Base-by-base conservation (phyloP, 306 rosid species). In the Benincasa hispida region DNA sequence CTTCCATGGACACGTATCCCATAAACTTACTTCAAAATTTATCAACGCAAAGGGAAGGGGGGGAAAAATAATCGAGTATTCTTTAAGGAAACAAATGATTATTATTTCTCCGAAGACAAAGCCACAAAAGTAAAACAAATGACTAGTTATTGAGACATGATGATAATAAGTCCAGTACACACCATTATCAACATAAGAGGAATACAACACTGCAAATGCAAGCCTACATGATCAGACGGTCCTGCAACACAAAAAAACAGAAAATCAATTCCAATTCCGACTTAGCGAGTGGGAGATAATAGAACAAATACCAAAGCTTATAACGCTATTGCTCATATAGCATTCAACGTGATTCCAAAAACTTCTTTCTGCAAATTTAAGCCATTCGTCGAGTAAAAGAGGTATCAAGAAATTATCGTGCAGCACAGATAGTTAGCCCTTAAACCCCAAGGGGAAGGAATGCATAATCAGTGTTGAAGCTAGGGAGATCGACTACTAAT, bases 161-260 rank as follows among this genome's bases (percentile, higher is more conserved):
- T 72, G 55, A 72, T 14, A 15, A 27, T 50, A 72, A 48, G 60
- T 72, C 42, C 76, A 72, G 53, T 72, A 72, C 76, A 72, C 76
- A 72, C 28, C 76, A 72, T 72, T 32, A 48, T 72, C 56, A 72
- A 50, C 59, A 50, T 1, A 9, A 50, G 59, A 17, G 76, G 9
- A 50, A 50, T 48, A 47, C 59, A 48, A 50, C 42, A 50, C 60
- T 48, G 59, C 59, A 50, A 28, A 50, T 18, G 41, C 76, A 50
- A 72, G 60, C 60, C 76, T 50, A 30, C 76, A 72, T 72, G 42
- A 50, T 27, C 59, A 28, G 6, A 50, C 18, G 60, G 18, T 50
- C 76, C 76, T 72, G 76, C 32, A 48, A 10, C 17, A 17, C 42
- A 50, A 72, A 9, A 48, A 50, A 72, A 72, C 60, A 48, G 17